Conservation (phyloP, 1,284 basidiomycete genomes). For the Boletellus dicymbophilus region DNA sequence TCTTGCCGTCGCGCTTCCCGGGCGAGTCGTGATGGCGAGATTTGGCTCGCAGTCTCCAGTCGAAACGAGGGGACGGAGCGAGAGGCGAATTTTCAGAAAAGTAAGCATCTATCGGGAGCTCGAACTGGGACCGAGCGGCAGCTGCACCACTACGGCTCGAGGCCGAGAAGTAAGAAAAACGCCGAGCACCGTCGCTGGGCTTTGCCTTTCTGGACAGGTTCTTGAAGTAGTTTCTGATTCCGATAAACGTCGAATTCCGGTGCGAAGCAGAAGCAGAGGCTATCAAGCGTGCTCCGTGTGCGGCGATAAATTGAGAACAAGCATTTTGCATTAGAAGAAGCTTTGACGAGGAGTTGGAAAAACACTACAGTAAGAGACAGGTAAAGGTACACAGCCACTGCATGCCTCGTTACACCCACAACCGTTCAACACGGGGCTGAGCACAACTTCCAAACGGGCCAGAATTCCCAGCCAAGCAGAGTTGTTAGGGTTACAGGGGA, state of each 20-base stretch:
- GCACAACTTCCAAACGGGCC: constrained; percentile 51
- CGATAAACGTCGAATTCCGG: constrained; percentile 29
- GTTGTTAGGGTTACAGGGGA: constrained; percentile 43
- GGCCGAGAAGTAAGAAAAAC: constrained; percentile 21
- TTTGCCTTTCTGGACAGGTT: constrained; percentile 8
- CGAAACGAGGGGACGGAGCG: constrained; percentile 33
- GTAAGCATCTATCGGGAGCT: constrained; percentile 28
- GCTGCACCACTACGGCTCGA: not conserved
- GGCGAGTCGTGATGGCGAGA: constrained; percentile 26
- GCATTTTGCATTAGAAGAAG: constrained; percentile 16
- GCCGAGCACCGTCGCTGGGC: not conserved
- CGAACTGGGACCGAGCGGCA: constrained; percentile 13
- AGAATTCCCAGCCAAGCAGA: constrained; percentile 57
- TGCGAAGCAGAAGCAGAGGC: constrained; percentile 5
- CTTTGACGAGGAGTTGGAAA: not conserved
- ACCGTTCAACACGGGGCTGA: constrained; percentile 34
- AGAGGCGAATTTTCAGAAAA: constrained; percentile 34
- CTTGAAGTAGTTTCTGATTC: constrained; percentile 32
- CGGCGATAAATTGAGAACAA: constrained; percentile 5
- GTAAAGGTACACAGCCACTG: constrained; percentile 18
- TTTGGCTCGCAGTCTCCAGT: constrained; percentile 40
- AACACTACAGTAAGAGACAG: not conserved
- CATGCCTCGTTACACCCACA: too few species aligned
- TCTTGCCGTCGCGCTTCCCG: constrained; percentile 6
- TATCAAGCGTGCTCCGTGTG: not conserved